Evolutionary conservation across 352 stramenopile genomes (phyloP), one percentile per base, ranked within the genome.

Genomic region (Globisporangium apiculatum): DNA sequence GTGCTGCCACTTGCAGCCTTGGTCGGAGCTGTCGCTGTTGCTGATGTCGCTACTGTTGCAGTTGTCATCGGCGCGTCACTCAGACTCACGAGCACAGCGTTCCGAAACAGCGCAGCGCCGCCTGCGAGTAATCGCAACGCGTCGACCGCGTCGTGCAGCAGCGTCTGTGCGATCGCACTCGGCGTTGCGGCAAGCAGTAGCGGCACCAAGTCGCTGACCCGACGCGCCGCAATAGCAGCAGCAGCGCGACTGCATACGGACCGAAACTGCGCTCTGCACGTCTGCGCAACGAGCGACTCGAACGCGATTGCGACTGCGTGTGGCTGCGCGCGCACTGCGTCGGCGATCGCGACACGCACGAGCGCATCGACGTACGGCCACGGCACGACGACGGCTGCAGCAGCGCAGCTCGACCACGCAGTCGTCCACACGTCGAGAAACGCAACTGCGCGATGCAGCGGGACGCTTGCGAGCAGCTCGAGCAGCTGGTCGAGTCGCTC

Each of bases 351-450:
- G 3, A 52, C 53, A 41, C 48, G 51, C 10, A 68, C 40, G 5
- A 85, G 53, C 38, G 68, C 66, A 48, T 74, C 62, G 4, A 83
- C 62, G 42, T 83, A 83, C 35, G 64, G 63, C 75, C 75, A 89
- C 40, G 71, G 59, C 17, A 53, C 31, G 14, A 47, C 38, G 40
- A 83, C 51, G 35, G 41, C 48, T 8, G 58, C 58, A 14, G 38
- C 24, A 8, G 68, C 68, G 24, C 24, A 31, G 7, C 62, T 58
- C 43, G 71, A 70, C 79, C 73, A 82, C 40, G 57, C 57, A 54
- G 76, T 58, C 6, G 62, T 73, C 81, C 78, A 89, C 47, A 70
- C 55, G 12, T 73, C 57, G 10, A 90, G 35, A 38, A 90, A 78
- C 48, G 66, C 42, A 53, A 53, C n/a, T 46, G 48, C 62, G 43